Evolutionary conservation across 441 rosid species (phyloP).

Genomic region (Croton setiger): DNA sequence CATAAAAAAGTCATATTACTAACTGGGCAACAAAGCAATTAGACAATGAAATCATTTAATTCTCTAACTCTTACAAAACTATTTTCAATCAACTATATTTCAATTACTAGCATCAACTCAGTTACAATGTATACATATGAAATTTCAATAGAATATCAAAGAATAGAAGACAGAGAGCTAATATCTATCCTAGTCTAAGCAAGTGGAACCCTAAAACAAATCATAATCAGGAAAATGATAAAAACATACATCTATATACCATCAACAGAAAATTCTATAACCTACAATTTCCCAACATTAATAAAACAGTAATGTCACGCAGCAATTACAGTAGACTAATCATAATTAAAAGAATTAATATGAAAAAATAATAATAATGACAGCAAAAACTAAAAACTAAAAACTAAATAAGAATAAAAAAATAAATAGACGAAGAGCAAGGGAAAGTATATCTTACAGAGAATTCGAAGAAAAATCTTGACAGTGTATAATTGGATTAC

Average conservation of each 20-base stretch:
- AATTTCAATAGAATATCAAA: not conserved
- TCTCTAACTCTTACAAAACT: not conserved
- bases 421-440: not conserved
- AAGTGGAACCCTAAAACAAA: conserved; percentile 6
- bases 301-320: conserved; percentile 2
- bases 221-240: not conserved
- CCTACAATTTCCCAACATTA: not conserved
- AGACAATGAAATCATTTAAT: not conserved
- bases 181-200: not conserved
- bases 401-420: not conserved
- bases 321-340: conserved; percentile 2
- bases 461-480: conserved; percentile 17
- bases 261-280: not conserved
- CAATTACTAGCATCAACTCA: not conserved
- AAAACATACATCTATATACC: not conserved
- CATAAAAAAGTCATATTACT: not conserved
- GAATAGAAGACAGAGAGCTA: too few species aligned
- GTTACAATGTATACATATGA: not conserved
- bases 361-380: not conserved
- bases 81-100: not conserved
- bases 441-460: conserved; percentile 25
- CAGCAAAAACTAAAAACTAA: not conserved
- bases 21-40: not conserved
- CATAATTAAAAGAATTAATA: not conserved
- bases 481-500: conserved; percentile 15